Percentiles rank a stretch among this genome's conserved stretches.
Evolutionary conservation across 306 rosid genomes (phyloP).

Genomic region (Betula pendula): DNA sequence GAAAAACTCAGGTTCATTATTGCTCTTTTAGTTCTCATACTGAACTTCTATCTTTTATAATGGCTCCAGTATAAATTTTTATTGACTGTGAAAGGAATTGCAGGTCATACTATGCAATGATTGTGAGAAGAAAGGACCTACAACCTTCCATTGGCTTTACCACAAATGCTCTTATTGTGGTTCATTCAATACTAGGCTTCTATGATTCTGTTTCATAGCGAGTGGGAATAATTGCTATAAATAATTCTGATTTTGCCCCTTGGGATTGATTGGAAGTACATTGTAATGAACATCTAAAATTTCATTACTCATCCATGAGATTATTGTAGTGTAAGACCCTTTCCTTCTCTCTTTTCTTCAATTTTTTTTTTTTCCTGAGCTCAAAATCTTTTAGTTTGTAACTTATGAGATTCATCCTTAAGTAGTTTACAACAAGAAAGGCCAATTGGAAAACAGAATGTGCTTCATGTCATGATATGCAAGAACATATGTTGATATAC

Average conservation of each 20-base stretch:
- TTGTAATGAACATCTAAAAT: neutral
- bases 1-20: slow-evolving; percentile 71
- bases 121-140: slow-evolving; percentile 85
- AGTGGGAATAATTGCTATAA: slow-evolving; percentile 30
- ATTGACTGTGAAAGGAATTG: slow-evolving; percentile 34
- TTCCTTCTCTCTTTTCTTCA: neutral
- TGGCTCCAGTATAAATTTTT: slow-evolving; percentile 7
- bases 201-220: slow-evolving; percentile 40
- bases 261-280: slow-evolving; percentile 20
- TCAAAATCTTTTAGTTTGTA: neutral
- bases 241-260: slow-evolving; percentile 17
- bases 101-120: slow-evolving; percentile 88
- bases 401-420: slow-evolving; percentile 4
- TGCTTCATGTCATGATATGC: neutral
- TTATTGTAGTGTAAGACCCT: neutral
- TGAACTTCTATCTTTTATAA: slow-evolving; percentile 1
- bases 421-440: neutral
- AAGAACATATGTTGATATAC: neutral
- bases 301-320: neutral
- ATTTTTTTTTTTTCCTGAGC: neutral
- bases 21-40: slow-evolving; percentile 12
- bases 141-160: slow-evolving; percentile 83
- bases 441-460: neutral
- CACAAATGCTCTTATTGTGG: slow-evolving; percentile 81
- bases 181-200: slow-evolving; percentile 81